phyloP scores from a whole-genome alignment of 2,329 filamentous ascomycete species.

The Epichloe brachyelytri region DNA sequence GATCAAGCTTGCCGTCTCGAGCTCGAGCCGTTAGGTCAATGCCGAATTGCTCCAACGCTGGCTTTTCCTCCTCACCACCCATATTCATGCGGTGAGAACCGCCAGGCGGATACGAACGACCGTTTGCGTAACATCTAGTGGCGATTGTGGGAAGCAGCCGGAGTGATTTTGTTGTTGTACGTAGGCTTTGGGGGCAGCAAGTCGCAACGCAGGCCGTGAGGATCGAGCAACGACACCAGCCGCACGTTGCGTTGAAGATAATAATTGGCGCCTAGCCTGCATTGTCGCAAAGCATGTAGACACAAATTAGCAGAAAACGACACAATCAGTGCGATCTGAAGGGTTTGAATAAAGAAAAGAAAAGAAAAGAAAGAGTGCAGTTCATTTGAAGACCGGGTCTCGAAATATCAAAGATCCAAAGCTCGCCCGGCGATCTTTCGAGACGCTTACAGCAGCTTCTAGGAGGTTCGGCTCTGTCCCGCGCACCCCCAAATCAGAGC shows the following conservation, averaged over 20 bases:
- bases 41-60: slow-evolving; percentile 82
- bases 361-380: background rate
- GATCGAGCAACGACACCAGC: slow-evolving; percentile 19
- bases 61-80: slow-evolving; percentile 61
- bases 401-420: slow-evolving; percentile 8
- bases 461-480: slow-evolving; percentile 22
- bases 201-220: slow-evolving; percentile 16
- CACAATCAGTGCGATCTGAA: background rate
- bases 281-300: slow-evolving; percentile 15
- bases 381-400: background rate
- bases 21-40: slow-evolving; percentile 80
- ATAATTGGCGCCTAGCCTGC: slow-evolving; percentile 29
- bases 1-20: slow-evolving; percentile 81
- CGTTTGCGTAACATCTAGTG: slow-evolving; percentile 49
- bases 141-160: slow-evolving; percentile 26
- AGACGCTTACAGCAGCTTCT: slow-evolving; percentile 24
- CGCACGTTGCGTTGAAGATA: slow-evolving; percentile 25
- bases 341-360: slow-evolving; percentile 1
- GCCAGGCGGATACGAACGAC: slow-evolving; percentile 73
- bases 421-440: background rate
- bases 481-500: background rate
- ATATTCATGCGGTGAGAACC: slow-evolving; percentile 92
- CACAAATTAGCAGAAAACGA: background rate
- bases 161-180: slow-evolving; percentile 8
- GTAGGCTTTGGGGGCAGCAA: slow-evolving; percentile 11